phyloP scores from a whole-genome alignment of 768 basidiomycete species.

The Mycena kentingensis region DNA sequence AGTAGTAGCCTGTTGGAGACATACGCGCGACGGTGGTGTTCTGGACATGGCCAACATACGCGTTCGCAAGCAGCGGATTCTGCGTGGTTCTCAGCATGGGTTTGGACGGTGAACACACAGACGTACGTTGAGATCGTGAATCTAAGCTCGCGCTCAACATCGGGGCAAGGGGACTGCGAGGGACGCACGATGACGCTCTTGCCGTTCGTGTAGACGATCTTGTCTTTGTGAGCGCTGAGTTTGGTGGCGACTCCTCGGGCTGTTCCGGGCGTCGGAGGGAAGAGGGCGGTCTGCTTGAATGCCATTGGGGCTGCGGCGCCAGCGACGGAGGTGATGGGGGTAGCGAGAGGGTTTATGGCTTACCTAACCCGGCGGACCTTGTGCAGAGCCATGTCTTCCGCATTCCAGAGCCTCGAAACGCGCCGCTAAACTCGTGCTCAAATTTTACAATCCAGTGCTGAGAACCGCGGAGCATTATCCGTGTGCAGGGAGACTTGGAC shows the following conservation, averaged over 20 bases:
- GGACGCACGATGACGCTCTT: conserved; percentile 78
- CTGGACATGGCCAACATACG: conserved; percentile 81
- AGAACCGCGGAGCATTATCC: too few relatives aligned
- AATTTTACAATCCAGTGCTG: too few relatives aligned
- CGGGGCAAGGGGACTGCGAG: background rate
- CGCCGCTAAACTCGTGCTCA: too few relatives aligned
- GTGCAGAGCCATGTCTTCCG: too few relatives aligned
- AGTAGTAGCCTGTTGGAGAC: conserved; percentile 93
- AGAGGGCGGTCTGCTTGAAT: conserved; percentile 48
- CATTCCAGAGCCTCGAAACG: too few relatives aligned
- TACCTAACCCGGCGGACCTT: too few relatives aligned
- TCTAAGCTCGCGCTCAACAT: conserved; percentile 41
- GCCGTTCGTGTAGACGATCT: conserved; percentile 84
- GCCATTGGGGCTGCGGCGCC: too few relatives aligned
- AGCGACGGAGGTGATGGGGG: too few relatives aligned
- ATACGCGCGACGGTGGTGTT: conserved; percentile 87
- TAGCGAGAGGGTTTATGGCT: too few relatives aligned
- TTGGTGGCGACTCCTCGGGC: conserved; percentile 71
- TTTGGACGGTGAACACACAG: background rate
- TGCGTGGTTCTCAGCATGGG: conserved; percentile 30
- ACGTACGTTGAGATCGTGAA: conserved; percentile 77
- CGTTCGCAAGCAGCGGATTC: conserved; percentile 64
- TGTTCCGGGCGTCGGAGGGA: conserved; percentile 71
- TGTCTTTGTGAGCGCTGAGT: conserved; percentile 72
- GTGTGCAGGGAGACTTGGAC: too few relatives aligned